phyloP scores from a whole-genome alignment of 164 flowering plant genomes.

The Brasenia schreberi region DNA sequence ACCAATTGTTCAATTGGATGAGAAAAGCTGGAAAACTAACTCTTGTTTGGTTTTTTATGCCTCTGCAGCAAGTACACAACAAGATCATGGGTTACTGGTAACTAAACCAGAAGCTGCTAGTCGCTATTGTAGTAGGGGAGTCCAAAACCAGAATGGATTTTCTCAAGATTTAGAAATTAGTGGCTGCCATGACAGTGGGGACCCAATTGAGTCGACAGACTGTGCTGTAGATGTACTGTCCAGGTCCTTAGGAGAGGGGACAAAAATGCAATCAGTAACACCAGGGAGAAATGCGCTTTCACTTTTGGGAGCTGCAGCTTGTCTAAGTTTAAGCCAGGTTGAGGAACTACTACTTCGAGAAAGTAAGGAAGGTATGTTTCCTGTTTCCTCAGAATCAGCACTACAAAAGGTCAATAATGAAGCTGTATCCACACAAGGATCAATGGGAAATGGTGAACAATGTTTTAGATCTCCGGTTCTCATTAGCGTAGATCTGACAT shows the following conservation, averaged over 20 bases:
- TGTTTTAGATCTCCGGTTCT: constrained; percentile 5
- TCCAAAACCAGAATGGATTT: not conserved
- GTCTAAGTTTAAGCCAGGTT: constrained; percentile 5
- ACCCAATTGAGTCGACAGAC: not conserved
- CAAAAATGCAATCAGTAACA: constrained; percentile 7
- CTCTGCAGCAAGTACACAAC: not conserved
- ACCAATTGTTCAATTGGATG: not conserved
- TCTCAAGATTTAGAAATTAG: not conserved
- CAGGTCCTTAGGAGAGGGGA: not conserved
- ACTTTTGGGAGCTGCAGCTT: constrained; percentile 6
- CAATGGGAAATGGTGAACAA: constrained; percentile 8
- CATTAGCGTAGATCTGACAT: constrained; percentile 6
- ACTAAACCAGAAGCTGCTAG: not conserved
- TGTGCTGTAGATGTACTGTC: not conserved
- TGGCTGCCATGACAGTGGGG: not conserved
- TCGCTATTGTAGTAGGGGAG: not conserved
- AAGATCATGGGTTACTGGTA: not conserved
- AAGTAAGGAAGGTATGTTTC: constrained; percentile 25
- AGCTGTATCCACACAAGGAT: constrained; percentile 2
- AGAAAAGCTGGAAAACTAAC: not conserved
- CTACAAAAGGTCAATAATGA: not conserved
- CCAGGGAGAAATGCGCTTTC: constrained; percentile 7
- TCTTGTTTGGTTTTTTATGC: not conserved
- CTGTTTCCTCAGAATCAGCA: constrained; percentile 2
- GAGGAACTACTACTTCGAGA: constrained; percentile 5